phyloP scores from a whole-genome alignment of 176 grass and related monocot genomes.

The Carex littledalei region DNA sequence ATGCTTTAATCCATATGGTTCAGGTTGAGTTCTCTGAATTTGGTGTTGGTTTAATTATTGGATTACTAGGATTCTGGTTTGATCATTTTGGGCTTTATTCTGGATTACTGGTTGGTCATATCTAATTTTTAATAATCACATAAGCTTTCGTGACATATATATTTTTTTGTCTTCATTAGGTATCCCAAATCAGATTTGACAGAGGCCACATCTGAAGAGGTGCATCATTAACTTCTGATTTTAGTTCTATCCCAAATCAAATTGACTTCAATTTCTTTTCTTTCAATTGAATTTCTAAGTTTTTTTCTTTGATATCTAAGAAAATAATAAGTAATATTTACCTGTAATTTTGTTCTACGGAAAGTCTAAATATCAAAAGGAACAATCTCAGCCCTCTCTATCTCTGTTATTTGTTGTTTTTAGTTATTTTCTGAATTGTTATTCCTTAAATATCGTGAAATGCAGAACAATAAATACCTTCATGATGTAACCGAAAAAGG shows the following conservation, averaged over 20 bases:
- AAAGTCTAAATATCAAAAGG: not conserved
- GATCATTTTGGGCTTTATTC: not conserved
- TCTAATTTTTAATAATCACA: not conserved
- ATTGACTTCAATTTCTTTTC: not conserved
- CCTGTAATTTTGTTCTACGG: not conserved
- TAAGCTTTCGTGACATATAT: not conserved
- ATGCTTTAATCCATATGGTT: not conserved
- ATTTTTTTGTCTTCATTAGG: not conserved
- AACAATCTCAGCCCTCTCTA: not conserved
- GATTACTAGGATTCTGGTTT: not conserved
- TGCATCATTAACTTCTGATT: not conserved
- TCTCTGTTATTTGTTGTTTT: not conserved
- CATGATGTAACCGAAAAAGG: not conserved
- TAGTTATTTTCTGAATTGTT: not conserved
- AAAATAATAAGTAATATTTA: not conserved
- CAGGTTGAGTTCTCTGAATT: not conserved
- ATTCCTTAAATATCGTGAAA: not conserved
- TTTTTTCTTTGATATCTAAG: not conserved
- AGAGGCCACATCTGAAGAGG: not conserved
- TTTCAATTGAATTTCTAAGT: not conserved
- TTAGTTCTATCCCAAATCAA: not conserved
- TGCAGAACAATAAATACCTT: not conserved
- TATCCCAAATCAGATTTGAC: not conserved
- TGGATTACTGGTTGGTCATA: not conserved
- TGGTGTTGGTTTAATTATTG: not conserved